Percentiles rank a stretch among this genome's conserved stretches.
Conservation (phyloP, 83 land plant genomes). For the Larix sibirica region DNA sequence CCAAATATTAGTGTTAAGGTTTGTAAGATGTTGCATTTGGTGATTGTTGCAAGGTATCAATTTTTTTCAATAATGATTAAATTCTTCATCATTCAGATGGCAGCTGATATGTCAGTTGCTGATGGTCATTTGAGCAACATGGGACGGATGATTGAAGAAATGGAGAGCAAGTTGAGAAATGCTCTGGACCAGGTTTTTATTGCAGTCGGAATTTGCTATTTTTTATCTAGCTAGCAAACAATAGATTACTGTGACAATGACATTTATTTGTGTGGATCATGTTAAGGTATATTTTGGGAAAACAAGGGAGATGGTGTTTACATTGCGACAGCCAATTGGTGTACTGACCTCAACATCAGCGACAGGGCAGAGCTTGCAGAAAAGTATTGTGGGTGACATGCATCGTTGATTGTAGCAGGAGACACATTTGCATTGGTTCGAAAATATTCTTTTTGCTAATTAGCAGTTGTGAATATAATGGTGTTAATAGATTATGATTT, state of each 20-base stretch:
- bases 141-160: slow-evolving; percentile 96
- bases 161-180: slow-evolving; percentile 94
- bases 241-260: not conserved
- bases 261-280: not conserved
- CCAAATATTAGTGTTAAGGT: not conserved
- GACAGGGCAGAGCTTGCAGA: slow-evolving; percentile 14
- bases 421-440: not conserved
- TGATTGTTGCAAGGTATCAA: not conserved
- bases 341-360: slow-evolving; percentile 18
- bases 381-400: slow-evolving; percentile 6
- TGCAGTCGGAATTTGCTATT: not conserved
- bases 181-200: slow-evolving; percentile 86
- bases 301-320: slow-evolving; percentile 95
- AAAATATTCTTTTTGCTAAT: not conserved
- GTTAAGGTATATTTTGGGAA: slow-evolving; percentile 96
- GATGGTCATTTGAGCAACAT: slow-evolving; percentile 94
- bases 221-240: not conserved
- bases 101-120: slow-evolving; percentile 57
- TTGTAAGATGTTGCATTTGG: not conserved
- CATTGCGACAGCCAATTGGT: slow-evolving; percentile 68
- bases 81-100: slow-evolving; percentile 52
- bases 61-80: not conserved
- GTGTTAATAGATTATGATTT: not conserved
- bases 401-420: slow-evolving; percentile 3
- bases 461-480: not conserved